phyloP scores from a whole-genome alignment of 768 basidiomycete species.

The Lenzites betulinus region DNA sequence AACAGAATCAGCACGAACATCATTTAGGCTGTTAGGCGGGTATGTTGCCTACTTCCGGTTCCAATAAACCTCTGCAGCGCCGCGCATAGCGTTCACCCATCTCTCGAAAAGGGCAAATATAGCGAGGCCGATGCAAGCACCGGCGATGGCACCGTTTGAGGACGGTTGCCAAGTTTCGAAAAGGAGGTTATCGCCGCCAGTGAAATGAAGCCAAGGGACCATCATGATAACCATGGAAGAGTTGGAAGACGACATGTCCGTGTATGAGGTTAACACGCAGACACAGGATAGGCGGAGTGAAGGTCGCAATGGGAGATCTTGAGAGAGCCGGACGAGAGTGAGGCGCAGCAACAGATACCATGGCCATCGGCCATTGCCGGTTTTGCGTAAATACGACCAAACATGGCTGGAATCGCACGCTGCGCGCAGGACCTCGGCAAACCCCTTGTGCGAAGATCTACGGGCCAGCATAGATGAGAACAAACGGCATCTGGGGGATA shows the following conservation, averaged over 20 bases:
- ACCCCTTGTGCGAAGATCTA: not conserved
- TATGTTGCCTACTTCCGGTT: constrained; percentile 45
- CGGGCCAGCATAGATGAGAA: no score
- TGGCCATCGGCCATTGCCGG: not conserved
- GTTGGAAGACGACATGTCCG: constrained; percentile 6
- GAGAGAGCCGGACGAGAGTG: not conserved
- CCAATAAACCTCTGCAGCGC: constrained; percentile 60
- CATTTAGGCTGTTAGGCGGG: not conserved
- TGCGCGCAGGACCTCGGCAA: not conserved
- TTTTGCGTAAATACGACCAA: not conserved
- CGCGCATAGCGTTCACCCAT: constrained; percentile 60
- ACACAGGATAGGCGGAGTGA: not conserved
- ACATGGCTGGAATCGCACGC: not conserved
- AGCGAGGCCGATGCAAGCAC: constrained; percentile 72
- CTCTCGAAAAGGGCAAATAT: constrained; percentile 71
- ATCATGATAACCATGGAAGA: constrained; percentile 37
- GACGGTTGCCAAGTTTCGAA: constrained; percentile 72
- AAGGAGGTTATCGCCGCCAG: constrained; percentile 60
- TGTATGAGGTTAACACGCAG: not conserved
- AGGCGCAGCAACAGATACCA: not conserved
- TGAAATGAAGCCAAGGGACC: constrained; percentile 73
- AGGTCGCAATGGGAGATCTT: not conserved
- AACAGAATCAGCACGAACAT: not conserved
- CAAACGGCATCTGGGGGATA: no score
- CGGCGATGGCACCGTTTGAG: constrained; percentile 69